Percentiles rank a stretch among this genome's conserved stretches.
These are phyloP conservation scores for Penicillium freii DNA, from an alignment of 2,329 filamentous ascomycete genomes.

Conservation along the genomic window DNA sequence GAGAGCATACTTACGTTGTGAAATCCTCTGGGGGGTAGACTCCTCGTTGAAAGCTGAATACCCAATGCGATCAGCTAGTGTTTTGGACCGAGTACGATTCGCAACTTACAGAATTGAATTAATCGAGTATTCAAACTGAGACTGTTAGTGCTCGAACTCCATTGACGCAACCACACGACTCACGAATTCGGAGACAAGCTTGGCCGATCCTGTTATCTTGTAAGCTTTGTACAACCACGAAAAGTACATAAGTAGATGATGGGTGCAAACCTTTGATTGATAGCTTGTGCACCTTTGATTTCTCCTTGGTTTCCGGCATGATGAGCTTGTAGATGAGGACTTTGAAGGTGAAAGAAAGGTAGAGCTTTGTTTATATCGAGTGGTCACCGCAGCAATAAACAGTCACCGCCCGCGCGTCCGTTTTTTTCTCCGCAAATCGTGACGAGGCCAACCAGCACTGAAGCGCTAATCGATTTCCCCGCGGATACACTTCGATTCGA, in stretches of 20 bases:
- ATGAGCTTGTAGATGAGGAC: slow-evolving; percentile 10
- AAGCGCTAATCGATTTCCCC: background rate
- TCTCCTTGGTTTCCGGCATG: slow-evolving; percentile 57
- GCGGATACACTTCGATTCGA: slow-evolving; percentile 2
- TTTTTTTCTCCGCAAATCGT: slow-evolving; percentile 36
- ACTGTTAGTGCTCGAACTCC: slow-evolving; percentile 39
- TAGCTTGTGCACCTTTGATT: slow-evolving; percentile 92
- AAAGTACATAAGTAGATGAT: background rate
- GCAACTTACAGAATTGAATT: slow-evolving; percentile 81
- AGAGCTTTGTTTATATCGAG: slow-evolving; percentile 39
- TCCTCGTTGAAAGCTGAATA: slow-evolving; percentile 72
- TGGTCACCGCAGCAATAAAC: slow-evolving; percentile 38
- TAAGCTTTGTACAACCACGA: slow-evolving; percentile 27
- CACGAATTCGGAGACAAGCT: slow-evolving; percentile 93
- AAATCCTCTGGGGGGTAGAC: slow-evolving; percentile 95
- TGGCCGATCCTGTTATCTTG: slow-evolving; percentile 61
- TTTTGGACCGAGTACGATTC: background rate
- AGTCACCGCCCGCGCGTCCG: slow-evolving; percentile 26
- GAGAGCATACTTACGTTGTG: slow-evolving; percentile 63
- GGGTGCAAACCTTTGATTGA: slow-evolving; percentile 52
- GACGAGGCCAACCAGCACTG: background rate
- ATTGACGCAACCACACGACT: slow-evolving; percentile 40
- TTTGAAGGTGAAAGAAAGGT: slow-evolving; percentile 2
- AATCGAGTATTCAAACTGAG: slow-evolving; percentile 88
- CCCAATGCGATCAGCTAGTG: slow-evolving; percentile 21